Conservation (phyloP, 2,329 filamentous ascomycete species). For the Mycosphaerelloides madeirae region DNA sequence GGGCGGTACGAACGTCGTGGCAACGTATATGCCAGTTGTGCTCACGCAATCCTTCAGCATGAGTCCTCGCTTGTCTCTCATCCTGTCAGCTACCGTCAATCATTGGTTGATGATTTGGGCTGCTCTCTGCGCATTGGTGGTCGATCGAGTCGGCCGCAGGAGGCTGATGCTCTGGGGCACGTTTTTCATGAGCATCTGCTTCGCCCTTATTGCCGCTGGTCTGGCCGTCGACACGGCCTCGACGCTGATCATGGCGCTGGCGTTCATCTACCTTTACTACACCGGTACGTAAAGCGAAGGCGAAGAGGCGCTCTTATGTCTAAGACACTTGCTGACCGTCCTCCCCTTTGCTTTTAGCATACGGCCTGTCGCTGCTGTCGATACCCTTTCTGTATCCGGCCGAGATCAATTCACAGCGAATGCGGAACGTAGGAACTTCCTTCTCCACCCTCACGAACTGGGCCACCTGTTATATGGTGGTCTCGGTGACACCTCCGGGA, state of each 20-base stretch:
- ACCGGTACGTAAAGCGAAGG: too few relatives aligned
- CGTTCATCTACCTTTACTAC: constrained; percentile 64
- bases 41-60: constrained; percentile 49
- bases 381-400: constrained; percentile 24
- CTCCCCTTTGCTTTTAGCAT: too few relatives aligned
- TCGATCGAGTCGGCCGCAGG: constrained; percentile 55
- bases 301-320: too few relatives aligned
- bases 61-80: constrained; percentile 37
- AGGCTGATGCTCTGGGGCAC: constrained; percentile 34
- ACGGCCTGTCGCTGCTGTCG: constrained; percentile 50
- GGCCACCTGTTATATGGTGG: constrained; percentile 31
- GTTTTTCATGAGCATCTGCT: constrained; percentile 50
- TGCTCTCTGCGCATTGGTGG: constrained; percentile 56
- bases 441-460: constrained; percentile 50
- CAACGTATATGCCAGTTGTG: constrained; percentile 40
- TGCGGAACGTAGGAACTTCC: background rate
- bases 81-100: constrained; percentile 48
- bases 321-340: too few relatives aligned
- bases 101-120: constrained; percentile 51
- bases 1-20: constrained; percentile 45
- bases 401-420: constrained; percentile 9
- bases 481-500: background rate
- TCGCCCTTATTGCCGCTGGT: constrained; percentile 41
- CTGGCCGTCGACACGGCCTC: constrained; percentile 24
- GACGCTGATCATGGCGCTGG: constrained; percentile 37